Evolutionary conservation across 306 rosid genomes (phyloP).

Genomic region (Corylus heterophylla): DNA sequence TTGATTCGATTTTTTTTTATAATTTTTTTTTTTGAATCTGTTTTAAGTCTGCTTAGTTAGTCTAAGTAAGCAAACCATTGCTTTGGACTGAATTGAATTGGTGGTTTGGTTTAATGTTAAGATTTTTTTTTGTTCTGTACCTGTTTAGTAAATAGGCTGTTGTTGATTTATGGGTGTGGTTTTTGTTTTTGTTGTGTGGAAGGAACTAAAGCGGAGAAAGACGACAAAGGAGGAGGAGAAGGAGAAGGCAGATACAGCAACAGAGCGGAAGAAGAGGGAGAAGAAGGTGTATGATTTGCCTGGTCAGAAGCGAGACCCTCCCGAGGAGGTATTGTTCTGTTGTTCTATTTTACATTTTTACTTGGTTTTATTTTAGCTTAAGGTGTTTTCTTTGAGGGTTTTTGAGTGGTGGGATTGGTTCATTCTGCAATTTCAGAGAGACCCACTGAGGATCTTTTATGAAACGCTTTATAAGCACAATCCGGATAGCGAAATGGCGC

Average conservation of each 20-base stretch:
- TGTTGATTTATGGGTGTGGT: conserved; percentile 10
- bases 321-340: conserved; percentile 56
- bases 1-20: too few species aligned
- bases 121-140: background rate
- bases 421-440: conserved; percentile 58
- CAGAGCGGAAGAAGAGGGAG: conserved; percentile 46
- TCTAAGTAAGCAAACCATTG: background rate
- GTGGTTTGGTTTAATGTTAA: background rate
- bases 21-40: background rate
- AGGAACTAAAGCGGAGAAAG: conserved; percentile 50
- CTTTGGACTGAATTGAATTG: background rate
- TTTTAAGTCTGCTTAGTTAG: background rate
- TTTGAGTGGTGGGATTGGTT: conserved; percentile 13
- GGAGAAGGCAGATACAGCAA: conserved; percentile 13
- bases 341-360: background rate
- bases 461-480: conserved; percentile 56
- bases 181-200: background rate
- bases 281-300: conserved; percentile 78
- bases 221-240: conserved; percentile 36
- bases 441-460: conserved; percentile 75
- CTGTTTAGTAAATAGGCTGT: background rate
- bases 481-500: conserved; percentile 83
- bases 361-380: background rate
- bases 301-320: conserved; percentile 91
- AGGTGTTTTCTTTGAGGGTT: background rate